Percentiles rank a stretch among this genome's conserved stretches.
These are phyloP conservation scores for Cryptosporidium tyzzeri DNA, from an alignment of 169 alveolate genomes.

Conservation along the genomic window DNA sequence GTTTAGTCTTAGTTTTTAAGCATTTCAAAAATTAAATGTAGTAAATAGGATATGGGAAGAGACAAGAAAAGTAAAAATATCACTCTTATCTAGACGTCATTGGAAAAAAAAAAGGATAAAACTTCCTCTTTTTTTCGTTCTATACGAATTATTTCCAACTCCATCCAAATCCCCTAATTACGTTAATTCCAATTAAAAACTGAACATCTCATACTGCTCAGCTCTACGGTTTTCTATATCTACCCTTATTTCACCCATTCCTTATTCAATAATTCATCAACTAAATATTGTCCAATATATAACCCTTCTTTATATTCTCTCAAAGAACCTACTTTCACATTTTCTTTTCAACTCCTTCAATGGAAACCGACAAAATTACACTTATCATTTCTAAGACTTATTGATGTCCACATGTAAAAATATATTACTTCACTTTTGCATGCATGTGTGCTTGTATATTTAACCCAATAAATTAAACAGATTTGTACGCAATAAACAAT, in stretches of 20 bases:
- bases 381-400: no score
- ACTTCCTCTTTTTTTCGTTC: not conserved
- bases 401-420: not conserved
- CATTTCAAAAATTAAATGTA: no score
- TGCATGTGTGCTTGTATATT: not conserved
- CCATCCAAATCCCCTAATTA: not conserved
- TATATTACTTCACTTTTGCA: not conserved
- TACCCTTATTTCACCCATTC: not conserved
- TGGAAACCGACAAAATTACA: no score
- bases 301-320: not conserved
- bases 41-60: not conserved
- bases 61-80: no score
- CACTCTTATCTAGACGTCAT: not conserved
- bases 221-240: no score
- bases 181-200: not conserved
- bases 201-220: not conserved
- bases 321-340: not conserved
- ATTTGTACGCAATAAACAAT: not conserved
- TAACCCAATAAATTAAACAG: not conserved
- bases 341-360: no score
- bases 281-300: not conserved
- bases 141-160: not conserved
- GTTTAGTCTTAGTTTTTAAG: no score
- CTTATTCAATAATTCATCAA: not conserved
- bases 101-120: no score